Evolutionary conservation across 2,329 filamentous ascomycete species (phyloP).

Genomic region (Elsinoe fawcettii): DNA sequence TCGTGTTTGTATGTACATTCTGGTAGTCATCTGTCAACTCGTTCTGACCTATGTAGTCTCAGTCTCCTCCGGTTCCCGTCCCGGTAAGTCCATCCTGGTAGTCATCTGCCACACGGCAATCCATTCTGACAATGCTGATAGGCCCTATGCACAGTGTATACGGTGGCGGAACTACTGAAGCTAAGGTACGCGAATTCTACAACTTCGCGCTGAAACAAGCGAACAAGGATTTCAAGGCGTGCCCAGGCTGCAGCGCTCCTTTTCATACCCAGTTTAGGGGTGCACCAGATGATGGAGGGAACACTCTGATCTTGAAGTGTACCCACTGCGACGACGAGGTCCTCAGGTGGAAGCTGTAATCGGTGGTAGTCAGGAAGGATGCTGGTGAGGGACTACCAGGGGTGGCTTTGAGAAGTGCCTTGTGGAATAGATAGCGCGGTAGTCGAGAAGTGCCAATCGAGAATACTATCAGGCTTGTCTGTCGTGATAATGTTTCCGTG

Average conservation of each 20-base stretch:
- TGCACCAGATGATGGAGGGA: background rate
- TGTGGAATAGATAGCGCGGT: no score
- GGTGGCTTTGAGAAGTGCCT: no score
- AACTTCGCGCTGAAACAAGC: constrained; percentile 9
- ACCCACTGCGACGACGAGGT: constrained; percentile 11
- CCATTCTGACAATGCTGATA: constrained; percentile 3
- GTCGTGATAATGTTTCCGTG: no score
- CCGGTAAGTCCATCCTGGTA: background rate
- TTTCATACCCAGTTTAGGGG: constrained; percentile 14
- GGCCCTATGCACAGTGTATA: background rate
- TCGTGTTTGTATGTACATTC: background rate
- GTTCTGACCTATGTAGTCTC: background rate
- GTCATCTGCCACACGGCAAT: background rate
- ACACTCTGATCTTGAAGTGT: constrained; percentile 14
- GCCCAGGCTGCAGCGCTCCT: background rate
- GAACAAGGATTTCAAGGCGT: constrained; percentile 12
- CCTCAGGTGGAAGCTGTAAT: constrained; percentile 9
- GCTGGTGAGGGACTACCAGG: background rate
- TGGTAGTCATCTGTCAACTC: background rate
- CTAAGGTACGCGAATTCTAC: constrained; percentile 5
- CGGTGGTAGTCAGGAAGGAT: background rate
- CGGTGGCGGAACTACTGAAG: background rate
- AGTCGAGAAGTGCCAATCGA: no score
- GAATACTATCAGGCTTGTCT: no score
- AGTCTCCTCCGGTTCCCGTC: no score